These are phyloP conservation scores for Neurospora sp. DNA, from an alignment of 495 filamentous ascomycete species.

Conservation along the genomic window DNA sequence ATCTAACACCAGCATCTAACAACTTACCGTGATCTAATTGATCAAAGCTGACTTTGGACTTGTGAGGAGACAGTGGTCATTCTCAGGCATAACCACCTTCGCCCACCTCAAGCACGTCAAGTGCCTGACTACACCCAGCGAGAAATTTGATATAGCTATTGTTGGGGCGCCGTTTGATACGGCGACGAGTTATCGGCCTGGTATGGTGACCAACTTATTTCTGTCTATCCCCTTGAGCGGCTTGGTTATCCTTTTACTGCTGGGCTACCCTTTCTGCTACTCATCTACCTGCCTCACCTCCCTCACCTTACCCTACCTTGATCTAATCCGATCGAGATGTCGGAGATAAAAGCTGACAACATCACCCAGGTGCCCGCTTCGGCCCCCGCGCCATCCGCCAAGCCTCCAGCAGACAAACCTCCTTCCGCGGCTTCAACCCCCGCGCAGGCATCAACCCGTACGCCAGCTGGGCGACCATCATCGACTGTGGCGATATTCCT, in stretches of 20 bases:
- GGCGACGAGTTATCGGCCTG: conserved; percentile 68
- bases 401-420: conserved; percentile 62
- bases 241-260: not conserved
- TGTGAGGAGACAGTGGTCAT: conserved; percentile 47
- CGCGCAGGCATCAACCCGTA: conserved; percentile 72
- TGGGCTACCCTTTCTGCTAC: not conserved
- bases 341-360: not conserved
- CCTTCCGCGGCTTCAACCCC: conserved; percentile 67
- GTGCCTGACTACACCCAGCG: conserved; percentile 58
- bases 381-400: conserved; percentile 75
- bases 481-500: conserved; percentile 82
- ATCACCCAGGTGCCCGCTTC: conserved; percentile 56
- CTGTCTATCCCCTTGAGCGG: too few relatives aligned
- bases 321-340: not conserved
- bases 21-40: too few relatives aligned
- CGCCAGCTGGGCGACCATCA: conserved; percentile 57
- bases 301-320: not conserved
- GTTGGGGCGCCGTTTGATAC: conserved; percentile 82
- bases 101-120: conserved; percentile 67
- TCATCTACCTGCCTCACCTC: not conserved
- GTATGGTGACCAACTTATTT: conserved; percentile 24
- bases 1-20: too few relatives aligned
- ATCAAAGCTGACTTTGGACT: not conserved
- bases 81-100: conserved; percentile 70
- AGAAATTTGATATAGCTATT: conserved; percentile 66